Evolutionary conservation across 805 yeast species (phyloP).

Genomic region (Candida hispaniensis): DNA sequence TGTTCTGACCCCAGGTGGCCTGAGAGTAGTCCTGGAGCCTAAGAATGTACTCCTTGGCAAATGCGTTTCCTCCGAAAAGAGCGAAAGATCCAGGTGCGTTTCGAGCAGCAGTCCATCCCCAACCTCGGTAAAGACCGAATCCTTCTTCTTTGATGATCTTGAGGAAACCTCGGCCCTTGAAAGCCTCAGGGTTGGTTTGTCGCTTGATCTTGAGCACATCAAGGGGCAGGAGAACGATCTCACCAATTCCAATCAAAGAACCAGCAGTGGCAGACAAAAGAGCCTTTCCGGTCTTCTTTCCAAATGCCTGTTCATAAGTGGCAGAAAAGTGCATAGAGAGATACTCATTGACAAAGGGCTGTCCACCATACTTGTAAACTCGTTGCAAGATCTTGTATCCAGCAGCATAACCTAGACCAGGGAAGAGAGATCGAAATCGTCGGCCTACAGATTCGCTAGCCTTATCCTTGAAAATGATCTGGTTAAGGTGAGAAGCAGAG

Average conservation of each 20-base stretch:
- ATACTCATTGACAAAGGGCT: conserved; percentile 95
- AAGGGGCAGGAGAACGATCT: conserved; percentile 85
- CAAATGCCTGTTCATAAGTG: conserved; percentile 65
- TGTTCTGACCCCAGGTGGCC: conserved; percentile 94
- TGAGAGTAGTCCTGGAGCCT: conserved; percentile 75
- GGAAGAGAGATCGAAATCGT: conserved; percentile 77
- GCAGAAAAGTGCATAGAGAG: conserved; percentile 62
- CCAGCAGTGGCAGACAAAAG: conserved; percentile 95
- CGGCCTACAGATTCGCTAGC: conserved; percentile 60
- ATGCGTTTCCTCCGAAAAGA: conserved; percentile 95
- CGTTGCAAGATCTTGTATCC: conserved; percentile 92
- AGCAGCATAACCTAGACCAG: conserved; percentile 98
- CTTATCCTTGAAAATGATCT: conserved; percentile 75
- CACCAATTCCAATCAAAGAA: conserved; percentile 94
- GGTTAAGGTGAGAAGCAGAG: conserved; percentile 56
- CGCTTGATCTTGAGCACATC: conserved; percentile 97
- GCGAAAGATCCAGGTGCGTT: conserved; percentile 99
- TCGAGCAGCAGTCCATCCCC: conserved; percentile 99
- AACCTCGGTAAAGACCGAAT: conserved; percentile 85
- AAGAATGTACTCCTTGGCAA: conserved; percentile 91
- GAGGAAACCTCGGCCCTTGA: conserved; percentile 93
- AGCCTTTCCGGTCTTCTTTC: conserved; percentile 96
- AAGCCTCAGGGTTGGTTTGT: conserved; percentile 99
- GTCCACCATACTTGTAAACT: conserved; percentile 98
- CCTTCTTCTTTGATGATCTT: conserved; percentile 86